These are phyloP conservation scores for Leccinum truebloodii DNA, from an alignment of 768 basidiomycete genomes.

Conservation along the genomic window DNA sequence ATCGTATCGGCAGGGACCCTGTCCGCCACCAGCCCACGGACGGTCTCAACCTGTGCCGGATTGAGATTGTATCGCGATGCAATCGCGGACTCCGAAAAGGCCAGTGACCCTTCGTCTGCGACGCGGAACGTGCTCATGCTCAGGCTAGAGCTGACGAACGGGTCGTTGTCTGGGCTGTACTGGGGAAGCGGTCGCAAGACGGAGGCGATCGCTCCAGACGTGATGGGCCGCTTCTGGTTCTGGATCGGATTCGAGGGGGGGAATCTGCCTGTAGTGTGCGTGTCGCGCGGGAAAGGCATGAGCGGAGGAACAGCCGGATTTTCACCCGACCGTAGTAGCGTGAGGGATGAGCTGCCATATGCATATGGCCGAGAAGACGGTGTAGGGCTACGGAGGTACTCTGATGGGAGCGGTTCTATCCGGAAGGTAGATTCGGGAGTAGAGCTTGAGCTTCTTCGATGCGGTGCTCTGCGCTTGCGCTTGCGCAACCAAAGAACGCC, in stretches of 20 bases:
- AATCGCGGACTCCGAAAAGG: background rate
- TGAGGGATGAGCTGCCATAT: background rate
- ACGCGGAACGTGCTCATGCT: background rate
- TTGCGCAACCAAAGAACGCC: constrained; percentile 12
- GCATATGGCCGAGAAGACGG: background rate
- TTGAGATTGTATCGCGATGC: constrained; percentile 9
- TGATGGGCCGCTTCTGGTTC: constrained; percentile 3
- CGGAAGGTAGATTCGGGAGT: background rate
- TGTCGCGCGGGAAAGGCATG: constrained; percentile 17
- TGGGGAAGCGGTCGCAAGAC: constrained; percentile 9
- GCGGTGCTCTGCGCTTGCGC: constrained; percentile 4
- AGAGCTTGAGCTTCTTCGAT: background rate
- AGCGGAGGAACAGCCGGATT: background rate
- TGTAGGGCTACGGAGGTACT: background rate
- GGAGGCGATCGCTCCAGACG: background rate
- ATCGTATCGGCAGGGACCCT: constrained; percentile 15
- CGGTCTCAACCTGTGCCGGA: constrained; percentile 10
- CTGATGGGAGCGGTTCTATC: constrained; percentile 9
- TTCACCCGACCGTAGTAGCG: background rate
- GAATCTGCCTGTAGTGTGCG: background rate
- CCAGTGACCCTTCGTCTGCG: background rate
- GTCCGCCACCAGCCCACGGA: constrained; percentile 12
- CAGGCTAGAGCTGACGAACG: background rate
- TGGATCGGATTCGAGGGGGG: background rate
- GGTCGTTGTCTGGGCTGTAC: background rate